Percentiles rank a stretch among this genome's conserved stretches.
These are phyloP conservation scores for Geotrichum candidum DNA, from an alignment of 1,139 yeast genomes.

Conservation along the genomic window DNA sequence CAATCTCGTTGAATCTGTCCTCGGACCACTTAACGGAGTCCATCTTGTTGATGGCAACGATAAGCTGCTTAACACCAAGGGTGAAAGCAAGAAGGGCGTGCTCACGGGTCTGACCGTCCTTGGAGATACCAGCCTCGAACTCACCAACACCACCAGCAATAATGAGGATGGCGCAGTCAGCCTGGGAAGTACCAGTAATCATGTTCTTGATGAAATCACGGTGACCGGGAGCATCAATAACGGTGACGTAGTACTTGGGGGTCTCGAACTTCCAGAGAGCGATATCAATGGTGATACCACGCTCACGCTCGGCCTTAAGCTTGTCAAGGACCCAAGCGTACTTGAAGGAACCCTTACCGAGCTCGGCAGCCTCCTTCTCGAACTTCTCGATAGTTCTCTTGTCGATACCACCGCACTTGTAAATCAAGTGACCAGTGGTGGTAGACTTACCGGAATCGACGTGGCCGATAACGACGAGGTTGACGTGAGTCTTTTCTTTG, in stretches of 20 bases:
- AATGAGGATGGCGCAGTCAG: conserved; percentile 86
- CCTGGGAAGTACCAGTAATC: conserved; percentile 94
- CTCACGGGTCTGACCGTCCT: conserved; percentile 92
- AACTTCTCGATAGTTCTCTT: conserved; percentile 98
- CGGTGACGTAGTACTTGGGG: conserved; percentile 89
- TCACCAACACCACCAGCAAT: conserved; percentile 92
- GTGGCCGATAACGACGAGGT: conserved; percentile 99
- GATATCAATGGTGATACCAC: conserved; percentile 94
- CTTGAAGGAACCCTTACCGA: conserved; percentile 97
- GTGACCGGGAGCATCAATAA: conserved; percentile 95
- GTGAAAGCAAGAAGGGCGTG: conserved; percentile 88
- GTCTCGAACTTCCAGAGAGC: conserved; percentile 96
- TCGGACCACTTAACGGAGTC: conserved; percentile 85
- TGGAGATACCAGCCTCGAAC: conserved; percentile 92
- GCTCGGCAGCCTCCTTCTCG: conserved; percentile 98
- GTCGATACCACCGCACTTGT: conserved; percentile 90
- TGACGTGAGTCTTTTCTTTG: conserved; percentile 94
- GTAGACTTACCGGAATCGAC: conserved; percentile 99
- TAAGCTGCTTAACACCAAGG: conserved; percentile 83
- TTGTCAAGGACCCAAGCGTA: conserved; percentile 97
- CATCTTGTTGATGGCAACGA: conserved; percentile 92
- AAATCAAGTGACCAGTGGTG: conserved; percentile 98
- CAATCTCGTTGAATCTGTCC: conserved; percentile 72
- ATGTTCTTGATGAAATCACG: conserved; percentile 94
- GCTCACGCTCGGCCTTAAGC: conserved; percentile 93